A percentile compares a stretch with the other conserved stretches of the same genome.
Evolutionary conservation across 1,139 yeast genomes (phyloP).

Genomic region (Suhomyces ambrosiae): DNA sequence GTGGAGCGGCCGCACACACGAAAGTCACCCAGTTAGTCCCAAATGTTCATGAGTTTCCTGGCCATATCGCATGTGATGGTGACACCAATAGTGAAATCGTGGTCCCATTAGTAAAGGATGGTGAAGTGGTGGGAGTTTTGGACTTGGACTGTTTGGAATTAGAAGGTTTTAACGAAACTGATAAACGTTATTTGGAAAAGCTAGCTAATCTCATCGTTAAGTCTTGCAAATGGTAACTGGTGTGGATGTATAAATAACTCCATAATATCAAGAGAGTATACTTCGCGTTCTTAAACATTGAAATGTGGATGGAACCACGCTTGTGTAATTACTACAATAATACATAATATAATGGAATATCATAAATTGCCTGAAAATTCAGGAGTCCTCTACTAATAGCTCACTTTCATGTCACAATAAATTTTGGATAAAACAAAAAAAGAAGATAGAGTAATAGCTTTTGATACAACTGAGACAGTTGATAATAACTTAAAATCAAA

Average conservation of each 20-base stretch:
- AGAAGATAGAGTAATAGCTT: conserved; percentile 8
- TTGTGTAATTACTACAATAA: background rate
- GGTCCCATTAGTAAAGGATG: conserved; percentile 66
- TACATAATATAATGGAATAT: background rate
- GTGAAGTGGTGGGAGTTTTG: conserved; percentile 66
- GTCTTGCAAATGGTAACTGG: conserved; percentile 48
- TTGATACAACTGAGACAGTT: conserved; percentile 3
- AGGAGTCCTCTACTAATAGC: conserved; percentile 2
- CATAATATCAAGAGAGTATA: too few relatives aligned
- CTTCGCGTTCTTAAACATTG: too few relatives aligned
- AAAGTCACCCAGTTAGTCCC: conserved; percentile 69
- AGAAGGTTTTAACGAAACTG: conserved; percentile 68
- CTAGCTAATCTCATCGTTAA: conserved; percentile 54
- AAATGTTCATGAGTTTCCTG: conserved; percentile 78
- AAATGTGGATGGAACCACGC: too few relatives aligned
- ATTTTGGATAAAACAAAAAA: conserved; percentile 7
- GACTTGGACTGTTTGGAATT: conserved; percentile 78
- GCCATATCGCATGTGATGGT: conserved; percentile 97
- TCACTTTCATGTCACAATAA: conserved; percentile 11
- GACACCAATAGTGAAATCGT: conserved; percentile 92
- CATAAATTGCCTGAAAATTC: conserved; percentile 1
- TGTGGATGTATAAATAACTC: too few relatives aligned
- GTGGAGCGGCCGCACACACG: conserved; percentile 76
- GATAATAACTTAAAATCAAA: conserved; percentile 3
- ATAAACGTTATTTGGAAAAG: conserved; percentile 58